A percentile compares a stretch with the other conserved stretches of the same genome.
These are phyloP conservation scores for Brassica napus DNA, from an alignment of 345 rosid species.

Conservation along the genomic window DNA sequence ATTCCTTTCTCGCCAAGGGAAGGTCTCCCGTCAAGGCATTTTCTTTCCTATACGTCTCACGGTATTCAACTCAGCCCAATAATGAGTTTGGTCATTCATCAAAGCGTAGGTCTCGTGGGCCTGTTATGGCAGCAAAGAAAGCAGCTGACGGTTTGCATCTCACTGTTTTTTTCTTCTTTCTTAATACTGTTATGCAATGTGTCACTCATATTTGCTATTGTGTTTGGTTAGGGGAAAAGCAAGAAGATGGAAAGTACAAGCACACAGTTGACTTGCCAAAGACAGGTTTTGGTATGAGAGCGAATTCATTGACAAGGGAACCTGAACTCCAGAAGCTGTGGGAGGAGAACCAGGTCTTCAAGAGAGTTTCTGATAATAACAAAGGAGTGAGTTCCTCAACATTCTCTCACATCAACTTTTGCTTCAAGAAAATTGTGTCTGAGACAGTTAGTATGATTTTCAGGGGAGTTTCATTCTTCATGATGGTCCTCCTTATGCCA, in stretches of 20 bases:
- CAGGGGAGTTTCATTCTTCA: constrained; percentile 90
- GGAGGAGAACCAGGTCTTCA: constrained; percentile 85
- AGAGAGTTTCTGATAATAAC: constrained; percentile 69
- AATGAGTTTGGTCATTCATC: constrained; percentile 55
- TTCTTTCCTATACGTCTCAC: constrained; percentile 47
- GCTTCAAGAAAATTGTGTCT: constrained; percentile 35
- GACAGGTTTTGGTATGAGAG: constrained; percentile 88
- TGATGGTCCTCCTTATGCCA: constrained; percentile 98
- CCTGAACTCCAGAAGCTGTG: constrained; percentile 90
- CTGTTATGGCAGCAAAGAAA: constrained; percentile 92
- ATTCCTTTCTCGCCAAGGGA: constrained; percentile 45
- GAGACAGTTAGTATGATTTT: constrained; percentile 39
- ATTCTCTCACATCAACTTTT: constrained; percentile 21
- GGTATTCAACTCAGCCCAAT: constrained; percentile 46
- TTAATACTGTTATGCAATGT: not conserved
- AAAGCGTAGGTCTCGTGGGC: constrained; percentile 83
- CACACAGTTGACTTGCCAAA: constrained; percentile 88
- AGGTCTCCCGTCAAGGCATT: constrained; percentile 49
- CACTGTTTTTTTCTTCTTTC: constrained; percentile 11
- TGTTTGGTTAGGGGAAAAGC: constrained; percentile 61
- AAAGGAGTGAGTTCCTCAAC: constrained; percentile 61
- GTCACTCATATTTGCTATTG: constrained; percentile 21
- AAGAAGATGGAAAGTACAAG: constrained; percentile 88
- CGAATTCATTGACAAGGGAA: constrained; percentile 79
- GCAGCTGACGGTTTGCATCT: constrained; percentile 58